Evolutionary conservation across 2,329 filamentous ascomycete genomes (phyloP).

Genomic region (Atkinsonella texensis): DNA sequence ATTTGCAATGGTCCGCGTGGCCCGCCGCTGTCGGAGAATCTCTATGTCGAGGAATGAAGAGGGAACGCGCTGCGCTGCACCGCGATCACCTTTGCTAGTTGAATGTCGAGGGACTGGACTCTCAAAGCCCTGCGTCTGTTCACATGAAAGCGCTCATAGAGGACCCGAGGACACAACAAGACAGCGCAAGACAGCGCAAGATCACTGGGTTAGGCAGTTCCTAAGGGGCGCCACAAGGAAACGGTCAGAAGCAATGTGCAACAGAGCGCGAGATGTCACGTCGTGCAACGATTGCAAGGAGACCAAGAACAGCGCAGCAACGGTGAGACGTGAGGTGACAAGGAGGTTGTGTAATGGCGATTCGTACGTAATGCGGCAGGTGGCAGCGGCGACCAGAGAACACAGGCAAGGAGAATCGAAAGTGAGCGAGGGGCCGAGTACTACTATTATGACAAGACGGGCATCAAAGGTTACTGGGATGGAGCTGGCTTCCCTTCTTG

Average conservation of each 20-base stretch:
- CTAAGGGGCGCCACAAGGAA: not conserved
- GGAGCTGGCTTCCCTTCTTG: not conserved
- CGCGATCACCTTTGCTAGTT: not conserved
- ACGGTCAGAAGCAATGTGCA: constrained; percentile 2
- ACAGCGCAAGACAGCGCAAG: not conserved
- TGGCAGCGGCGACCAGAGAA: constrained; percentile 1
- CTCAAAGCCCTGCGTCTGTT: not conserved
- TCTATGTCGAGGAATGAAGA: not conserved
- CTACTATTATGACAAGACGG: not conserved
- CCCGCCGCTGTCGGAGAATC: not conserved
- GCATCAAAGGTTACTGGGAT: not conserved
- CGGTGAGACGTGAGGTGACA: constrained; percentile 5
- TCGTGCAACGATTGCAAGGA: not conserved
- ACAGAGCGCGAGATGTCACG: not conserved
- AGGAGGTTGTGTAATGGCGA: constrained; percentile 10
- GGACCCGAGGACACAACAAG: not conserved
- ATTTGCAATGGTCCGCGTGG: not conserved
- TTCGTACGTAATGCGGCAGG: constrained; percentile 10
- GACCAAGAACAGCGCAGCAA: constrained; percentile 5
- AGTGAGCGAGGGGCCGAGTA: not conserved
- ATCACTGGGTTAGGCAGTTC: constrained; percentile 6
- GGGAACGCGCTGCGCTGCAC: not conserved
- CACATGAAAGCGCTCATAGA: not conserved
- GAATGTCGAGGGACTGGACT: not conserved
- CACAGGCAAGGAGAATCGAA: constrained; percentile 1